A percentile compares a stretch with the other conserved stretches of the same genome.
These are phyloP conservation scores for Akanthomyces lecanii DNA, from an alignment of 2,329 filamentous ascomycete species.

Conservation along the genomic window DNA sequence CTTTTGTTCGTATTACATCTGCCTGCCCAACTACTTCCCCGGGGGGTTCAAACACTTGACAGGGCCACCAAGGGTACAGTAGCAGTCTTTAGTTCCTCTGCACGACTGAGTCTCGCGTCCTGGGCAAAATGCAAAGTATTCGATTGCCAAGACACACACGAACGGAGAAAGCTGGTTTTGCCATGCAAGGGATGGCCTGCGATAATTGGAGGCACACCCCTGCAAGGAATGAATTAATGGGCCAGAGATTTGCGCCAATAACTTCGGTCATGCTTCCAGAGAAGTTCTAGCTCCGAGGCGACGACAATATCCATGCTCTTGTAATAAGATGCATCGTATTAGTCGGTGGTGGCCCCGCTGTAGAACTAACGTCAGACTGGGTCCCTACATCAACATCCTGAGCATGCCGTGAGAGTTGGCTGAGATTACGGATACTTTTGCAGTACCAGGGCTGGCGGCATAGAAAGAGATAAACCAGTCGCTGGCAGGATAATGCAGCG, in stretches of 20 bases:
- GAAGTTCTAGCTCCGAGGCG: not conserved
- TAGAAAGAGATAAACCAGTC: no score
- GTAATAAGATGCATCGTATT: not conserved
- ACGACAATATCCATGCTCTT: not conserved
- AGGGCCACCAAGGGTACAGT: not conserved
- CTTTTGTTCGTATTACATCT: not conserved
- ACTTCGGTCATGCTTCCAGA: conserved; percentile 1
- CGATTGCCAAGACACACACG: not conserved
- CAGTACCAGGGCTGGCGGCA: no score
- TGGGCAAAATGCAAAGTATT: not conserved
- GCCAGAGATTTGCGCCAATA: not conserved
- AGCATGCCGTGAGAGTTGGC: no score
- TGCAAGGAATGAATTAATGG: not conserved
- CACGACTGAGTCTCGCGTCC: not conserved
- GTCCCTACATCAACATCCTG: not conserved
- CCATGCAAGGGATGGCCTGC: not conserved
- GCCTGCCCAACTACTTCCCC: not conserved
- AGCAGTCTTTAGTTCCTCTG: not conserved
- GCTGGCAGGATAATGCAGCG: no score
- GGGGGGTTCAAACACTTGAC: not conserved
- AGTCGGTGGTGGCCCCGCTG: not conserved
- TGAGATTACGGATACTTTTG: no score
- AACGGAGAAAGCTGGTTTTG: not conserved
- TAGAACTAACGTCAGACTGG: not conserved
- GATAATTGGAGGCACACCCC: not conserved